Conservation (phyloP, 129 eudicot species). For the Arctium minus region DNA sequence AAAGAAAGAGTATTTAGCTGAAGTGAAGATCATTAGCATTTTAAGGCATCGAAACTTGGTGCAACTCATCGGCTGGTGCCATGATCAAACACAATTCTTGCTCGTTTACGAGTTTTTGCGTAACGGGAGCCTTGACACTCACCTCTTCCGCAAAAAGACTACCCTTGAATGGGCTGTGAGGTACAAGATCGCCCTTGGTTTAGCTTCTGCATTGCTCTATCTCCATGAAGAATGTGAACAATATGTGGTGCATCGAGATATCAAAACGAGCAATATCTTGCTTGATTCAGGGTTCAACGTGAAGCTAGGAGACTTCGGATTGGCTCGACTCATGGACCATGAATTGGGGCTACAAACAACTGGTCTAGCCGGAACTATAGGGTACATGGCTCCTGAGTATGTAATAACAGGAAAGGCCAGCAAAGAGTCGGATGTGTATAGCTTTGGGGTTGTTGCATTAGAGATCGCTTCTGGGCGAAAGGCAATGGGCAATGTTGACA, state of each 20-base stretch:
- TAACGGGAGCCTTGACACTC: slow-evolving; percentile 33
- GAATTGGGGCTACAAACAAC: slow-evolving; percentile 38
- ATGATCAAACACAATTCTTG: slow-evolving; percentile 27
- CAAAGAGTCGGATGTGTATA: slow-evolving; percentile 27
- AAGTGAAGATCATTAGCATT: slow-evolving; percentile 33
- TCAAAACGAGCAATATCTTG: slow-evolving; percentile 48
- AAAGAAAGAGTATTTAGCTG: slow-evolving; percentile 32
- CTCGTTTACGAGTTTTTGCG: slow-evolving; percentile 44
- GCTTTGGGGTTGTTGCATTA: slow-evolving; percentile 47
- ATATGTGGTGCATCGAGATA: slow-evolving; percentile 45
- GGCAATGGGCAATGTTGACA: not conserved
- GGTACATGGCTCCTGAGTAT: slow-evolving; percentile 45
- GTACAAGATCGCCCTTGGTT: slow-evolving; percentile 23
- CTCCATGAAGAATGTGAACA: slow-evolving; percentile 44
- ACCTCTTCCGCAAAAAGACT: slow-evolving; percentile 15
- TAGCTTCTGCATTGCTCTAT: slow-evolving; percentile 34
- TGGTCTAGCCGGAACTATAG: slow-evolving; percentile 40
- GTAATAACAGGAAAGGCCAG: slow-evolving; percentile 33
- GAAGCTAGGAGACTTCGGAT: slow-evolving; percentile 47
- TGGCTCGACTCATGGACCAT: slow-evolving; percentile 42
- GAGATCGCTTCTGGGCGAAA: slow-evolving; percentile 34
- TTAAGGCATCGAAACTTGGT: slow-evolving; percentile 37
- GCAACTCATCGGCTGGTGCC: slow-evolving; percentile 39
- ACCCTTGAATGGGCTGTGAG: slow-evolving; percentile 25
- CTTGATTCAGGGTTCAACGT: slow-evolving; percentile 43